These are phyloP conservation scores for Ogataea naganishii DNA, from an alignment of 805 yeast genomes.

Conservation along the genomic window DNA sequence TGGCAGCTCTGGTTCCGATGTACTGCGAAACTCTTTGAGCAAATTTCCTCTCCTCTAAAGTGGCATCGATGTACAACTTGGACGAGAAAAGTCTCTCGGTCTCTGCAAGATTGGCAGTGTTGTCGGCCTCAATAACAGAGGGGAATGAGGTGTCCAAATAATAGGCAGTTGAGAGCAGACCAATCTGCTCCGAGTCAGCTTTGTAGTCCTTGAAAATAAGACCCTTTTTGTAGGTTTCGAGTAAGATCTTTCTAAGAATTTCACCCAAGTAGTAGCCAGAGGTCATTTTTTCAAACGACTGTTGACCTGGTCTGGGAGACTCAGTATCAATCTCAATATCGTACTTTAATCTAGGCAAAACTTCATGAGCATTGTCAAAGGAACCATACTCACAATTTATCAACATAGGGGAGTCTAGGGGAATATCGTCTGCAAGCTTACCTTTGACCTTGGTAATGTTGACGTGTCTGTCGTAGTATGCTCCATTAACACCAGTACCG, in stretches of 20 bases:
- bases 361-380: conserved; percentile 83
- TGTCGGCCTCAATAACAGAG: conserved; percentile 82
- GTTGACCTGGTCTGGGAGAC: conserved; percentile 97
- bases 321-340: conserved; percentile 76
- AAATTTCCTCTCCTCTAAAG: conserved; percentile 74
- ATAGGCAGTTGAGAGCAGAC: conserved; percentile 57
- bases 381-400: conserved; percentile 99
- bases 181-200: conserved; percentile 42
- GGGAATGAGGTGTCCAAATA: conserved; percentile 86
- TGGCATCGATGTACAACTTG: conserved; percentile 56
- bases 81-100: conserved; percentile 58
- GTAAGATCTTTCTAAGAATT: conserved; percentile 68
- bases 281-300: conserved; percentile 95
- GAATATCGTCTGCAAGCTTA: conserved; percentile 55
- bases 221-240: conserved; percentile 64
- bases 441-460: conserved; percentile 85
- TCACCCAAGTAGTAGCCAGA: conserved; percentile 97
- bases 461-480: conserved; percentile 74
- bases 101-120: conserved; percentile 75
- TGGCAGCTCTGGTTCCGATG: conserved; percentile 90
- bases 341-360: conserved; percentile 85
- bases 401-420: conserved; percentile 72
- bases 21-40: conserved; percentile 77
- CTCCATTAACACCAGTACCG: conserved; percentile 99
- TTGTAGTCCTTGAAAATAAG: conserved; percentile 52